These are phyloP conservation scores for Gentiana macrophylla DNA, from an alignment of 257 asterid genomes.

Conservation along the genomic window DNA sequence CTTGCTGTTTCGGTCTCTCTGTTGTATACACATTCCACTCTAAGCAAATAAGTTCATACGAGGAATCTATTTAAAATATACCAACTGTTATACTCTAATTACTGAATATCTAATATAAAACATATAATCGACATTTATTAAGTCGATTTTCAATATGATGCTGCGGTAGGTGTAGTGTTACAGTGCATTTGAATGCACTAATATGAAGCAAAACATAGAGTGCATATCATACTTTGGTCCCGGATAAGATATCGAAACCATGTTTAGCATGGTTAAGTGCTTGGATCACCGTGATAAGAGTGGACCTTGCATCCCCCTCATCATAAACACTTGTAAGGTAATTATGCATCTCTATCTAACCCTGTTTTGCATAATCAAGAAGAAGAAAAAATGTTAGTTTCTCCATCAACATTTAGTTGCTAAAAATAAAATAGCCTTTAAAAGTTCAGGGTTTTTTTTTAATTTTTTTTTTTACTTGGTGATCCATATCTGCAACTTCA, in stretches of 20 bases:
- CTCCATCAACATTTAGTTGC: background rate
- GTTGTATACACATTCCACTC: too few species aligned
- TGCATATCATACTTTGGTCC: slow-evolving; percentile 58
- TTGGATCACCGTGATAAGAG: slow-evolving; percentile 93
- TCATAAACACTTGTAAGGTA: slow-evolving; percentile 87
- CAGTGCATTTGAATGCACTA: too few species aligned
- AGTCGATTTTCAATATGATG: too few species aligned
- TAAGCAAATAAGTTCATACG: too few species aligned
- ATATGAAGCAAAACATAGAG: too few species aligned
- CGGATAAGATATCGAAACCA: slow-evolving; percentile 91
- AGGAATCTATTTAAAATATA: slow-evolving; percentile 7
- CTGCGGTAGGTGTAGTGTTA: too few species aligned
- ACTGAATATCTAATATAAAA: background rate
- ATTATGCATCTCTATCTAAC: slow-evolving; percentile 93
- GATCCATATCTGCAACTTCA: slow-evolving; percentile 91
- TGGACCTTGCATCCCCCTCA: slow-evolving; percentile 93
- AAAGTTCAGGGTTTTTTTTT: too few species aligned
- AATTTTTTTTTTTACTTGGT: slow-evolving; percentile 32
- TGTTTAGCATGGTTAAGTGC: slow-evolving; percentile 93
- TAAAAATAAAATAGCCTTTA: background rate
- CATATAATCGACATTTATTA: too few species aligned
- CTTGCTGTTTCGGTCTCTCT: too few species aligned
- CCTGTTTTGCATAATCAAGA: slow-evolving; percentile 34
- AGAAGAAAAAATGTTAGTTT: background rate
- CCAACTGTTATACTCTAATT: slow-evolving; percentile 33